These are phyloP conservation scores for Talaromyces sp. DNA, from an alignment of 2,329 filamentous ascomycete species.

Conservation along the genomic window DNA sequence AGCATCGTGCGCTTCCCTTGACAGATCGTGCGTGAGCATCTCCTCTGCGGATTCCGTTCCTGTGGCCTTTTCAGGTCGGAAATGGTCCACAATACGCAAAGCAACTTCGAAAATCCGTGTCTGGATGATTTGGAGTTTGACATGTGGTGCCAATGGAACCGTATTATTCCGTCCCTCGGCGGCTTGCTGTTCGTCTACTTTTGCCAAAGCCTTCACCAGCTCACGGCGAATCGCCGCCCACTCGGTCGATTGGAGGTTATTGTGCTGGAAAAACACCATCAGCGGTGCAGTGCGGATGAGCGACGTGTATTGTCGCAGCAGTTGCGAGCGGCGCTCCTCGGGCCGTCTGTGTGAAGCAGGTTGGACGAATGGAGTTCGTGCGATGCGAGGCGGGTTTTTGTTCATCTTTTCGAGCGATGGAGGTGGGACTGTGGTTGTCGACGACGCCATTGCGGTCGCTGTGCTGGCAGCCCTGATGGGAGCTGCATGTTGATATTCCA, in stretches of 20 bases:
- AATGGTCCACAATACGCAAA: slow-evolving; percentile 81
- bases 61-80: slow-evolving; percentile 46
- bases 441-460: slow-evolving; percentile 45
- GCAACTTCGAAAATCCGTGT: slow-evolving; percentile 86
- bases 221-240: slow-evolving; percentile 70
- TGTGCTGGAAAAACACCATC: slow-evolving; percentile 80
- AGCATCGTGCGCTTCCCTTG: slow-evolving; percentile 48
- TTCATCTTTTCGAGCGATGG: slow-evolving; percentile 48
- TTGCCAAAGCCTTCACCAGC: slow-evolving; percentile 55
- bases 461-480: slow-evolving; percentile 34
- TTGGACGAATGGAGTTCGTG: slow-evolving; percentile 55
- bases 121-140: slow-evolving; percentile 79
- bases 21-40: slow-evolving; percentile 55
- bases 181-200: slow-evolving; percentile 64
- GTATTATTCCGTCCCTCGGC: slow-evolving; percentile 41
- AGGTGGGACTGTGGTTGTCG: slow-evolving; percentile 36
- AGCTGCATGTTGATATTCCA: slow-evolving; percentile 38
- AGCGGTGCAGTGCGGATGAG: slow-evolving; percentile 79
- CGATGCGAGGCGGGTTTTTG: slow-evolving; percentile 10
- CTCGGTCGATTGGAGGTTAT: slow-evolving; percentile 69
- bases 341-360: slow-evolving; percentile 82
- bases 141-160: slow-evolving; percentile 49
- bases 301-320: slow-evolving; percentile 81
- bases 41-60: slow-evolving; percentile 25
- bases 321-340: slow-evolving; percentile 84